Evolutionary conservation across 768 basidiomycete genomes (phyloP).

Genomic region (Suillus weaverae): DNA sequence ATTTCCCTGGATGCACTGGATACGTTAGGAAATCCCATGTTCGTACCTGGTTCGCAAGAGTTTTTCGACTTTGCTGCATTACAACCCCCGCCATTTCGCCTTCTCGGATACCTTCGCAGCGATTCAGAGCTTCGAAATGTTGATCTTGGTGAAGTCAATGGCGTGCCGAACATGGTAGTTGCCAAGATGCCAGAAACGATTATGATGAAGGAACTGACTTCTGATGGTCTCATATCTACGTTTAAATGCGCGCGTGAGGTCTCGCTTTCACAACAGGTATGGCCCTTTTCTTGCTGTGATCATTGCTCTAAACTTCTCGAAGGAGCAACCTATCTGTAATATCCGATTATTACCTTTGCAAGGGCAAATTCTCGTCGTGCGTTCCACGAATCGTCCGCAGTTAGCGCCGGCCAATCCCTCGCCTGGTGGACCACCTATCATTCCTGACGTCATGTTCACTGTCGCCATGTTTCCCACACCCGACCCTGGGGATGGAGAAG

Average conservation of each 20-base stretch:
- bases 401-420: constrained; percentile 3
- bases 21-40: constrained; percentile 41
- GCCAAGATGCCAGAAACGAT: constrained; percentile 43
- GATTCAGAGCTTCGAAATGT: constrained; percentile 37
- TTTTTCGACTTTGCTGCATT: constrained; percentile 36
- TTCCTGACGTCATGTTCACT: constrained; percentile 29
- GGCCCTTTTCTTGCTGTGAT: constrained; percentile 13
- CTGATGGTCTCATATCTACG: constrained; percentile 34
- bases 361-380: constrained; percentile 51
- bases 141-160: constrained; percentile 45
- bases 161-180: constrained; percentile 41
- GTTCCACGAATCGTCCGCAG: constrained; percentile 34
- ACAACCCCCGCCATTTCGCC: constrained; percentile 42
- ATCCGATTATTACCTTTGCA: constrained; percentile 54
- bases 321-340: constrained; percentile 53
- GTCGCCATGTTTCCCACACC: constrained; percentile 32
- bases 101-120: constrained; percentile 39
- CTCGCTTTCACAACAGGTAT: constrained; percentile 22
- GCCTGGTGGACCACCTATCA: constrained; percentile 16
- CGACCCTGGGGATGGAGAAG: constrained; percentile 30
- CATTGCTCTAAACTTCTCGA: constrained; percentile 7
- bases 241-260: constrained; percentile 41
- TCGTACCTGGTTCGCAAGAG: constrained; percentile 37
- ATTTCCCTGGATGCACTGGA: constrained; percentile 46
- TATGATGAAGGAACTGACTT: constrained; percentile 42